phyloP scores from a whole-genome alignment of 768 basidiomycete genomes.

The Amanita polypyramis region DNA sequence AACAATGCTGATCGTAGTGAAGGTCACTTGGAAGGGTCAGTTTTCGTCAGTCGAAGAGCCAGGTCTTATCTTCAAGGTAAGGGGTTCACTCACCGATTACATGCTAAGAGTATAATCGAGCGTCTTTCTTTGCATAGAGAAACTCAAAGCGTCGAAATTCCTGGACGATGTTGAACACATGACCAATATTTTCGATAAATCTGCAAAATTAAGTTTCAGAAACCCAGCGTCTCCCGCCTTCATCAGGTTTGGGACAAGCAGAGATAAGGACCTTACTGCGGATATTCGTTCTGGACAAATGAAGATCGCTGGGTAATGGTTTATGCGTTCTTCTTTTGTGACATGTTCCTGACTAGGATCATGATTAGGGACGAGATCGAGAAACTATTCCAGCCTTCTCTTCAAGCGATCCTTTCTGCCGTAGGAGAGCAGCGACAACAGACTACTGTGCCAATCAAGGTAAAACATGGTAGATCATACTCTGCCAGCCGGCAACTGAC shows the following conservation, averaged over 20 bases:
- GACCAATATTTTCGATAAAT: conserved; percentile 21
- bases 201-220: conserved; percentile 35
- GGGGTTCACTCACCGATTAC: background rate
- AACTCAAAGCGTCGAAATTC: conserved; percentile 17
- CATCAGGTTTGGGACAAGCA: conserved; percentile 35
- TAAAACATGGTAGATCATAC: conserved; percentile 1
- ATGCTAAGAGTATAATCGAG: conserved; percentile 18
- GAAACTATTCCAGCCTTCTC: conserved; percentile 2
- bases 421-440: background rate
- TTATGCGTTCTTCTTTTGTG: background rate
- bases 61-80: conserved; percentile 27
- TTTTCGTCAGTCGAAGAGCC: conserved; percentile 39
- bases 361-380: conserved; percentile 3
- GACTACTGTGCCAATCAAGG: conserved; percentile 1
- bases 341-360: background rate
- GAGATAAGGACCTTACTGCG: conserved; percentile 27
- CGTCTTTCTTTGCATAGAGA: conserved; percentile 16
- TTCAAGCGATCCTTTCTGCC: background rate
- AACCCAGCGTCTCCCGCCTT: conserved; percentile 28
- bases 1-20: background rate
- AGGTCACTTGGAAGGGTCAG: conserved; percentile 42
- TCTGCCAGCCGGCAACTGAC: conserved; percentile 10
- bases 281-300: conserved; percentile 38
- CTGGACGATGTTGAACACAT: conserved; percentile 6
- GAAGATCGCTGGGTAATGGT: conserved; percentile 25